A percentile compares a stretch with the other conserved stretches of the same genome.
Conservation (phyloP, 2,329 filamentous ascomycete species). For the Aureobasidium sp. region DNA sequence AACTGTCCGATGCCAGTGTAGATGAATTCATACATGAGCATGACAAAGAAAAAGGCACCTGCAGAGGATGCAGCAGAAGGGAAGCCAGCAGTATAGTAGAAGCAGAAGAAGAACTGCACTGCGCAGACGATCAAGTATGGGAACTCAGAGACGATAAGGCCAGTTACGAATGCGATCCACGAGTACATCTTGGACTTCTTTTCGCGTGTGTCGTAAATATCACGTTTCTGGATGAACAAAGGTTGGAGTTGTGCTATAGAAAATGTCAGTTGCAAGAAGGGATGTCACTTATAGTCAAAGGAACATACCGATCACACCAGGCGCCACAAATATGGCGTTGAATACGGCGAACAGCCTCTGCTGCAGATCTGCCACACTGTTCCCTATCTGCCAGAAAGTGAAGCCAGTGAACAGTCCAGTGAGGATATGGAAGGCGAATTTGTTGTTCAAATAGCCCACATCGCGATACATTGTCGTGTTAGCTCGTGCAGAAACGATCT, state of each 20-base stretch:
- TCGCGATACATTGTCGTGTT: conserved; percentile 78
- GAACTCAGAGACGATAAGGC: conserved; percentile 62
- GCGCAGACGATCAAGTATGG: conserved; percentile 55
- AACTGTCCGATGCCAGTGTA: conserved; percentile 53
- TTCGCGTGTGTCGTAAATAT: conserved; percentile 54
- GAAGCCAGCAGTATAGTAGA: conserved; percentile 56
- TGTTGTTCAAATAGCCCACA: conserved; percentile 82
- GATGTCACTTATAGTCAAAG: too few species aligned
- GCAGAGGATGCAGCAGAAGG: conserved; percentile 52
- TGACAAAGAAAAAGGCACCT: conserved; percentile 1
- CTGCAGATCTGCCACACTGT: conserved; percentile 28
- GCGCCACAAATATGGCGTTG: neutral
- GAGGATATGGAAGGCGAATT: conserved; percentile 74
- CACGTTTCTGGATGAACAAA: conserved; percentile 47
- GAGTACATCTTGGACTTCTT: conserved; percentile 47
- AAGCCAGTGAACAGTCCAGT: conserved; percentile 48
- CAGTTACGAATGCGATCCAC: conserved; percentile 62
- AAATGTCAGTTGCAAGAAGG: neutral
- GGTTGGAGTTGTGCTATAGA: conserved; percentile 26
- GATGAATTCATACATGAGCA: conserved; percentile 60
- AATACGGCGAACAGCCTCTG: conserved; percentile 2
- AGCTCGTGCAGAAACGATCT: conserved; percentile 63
- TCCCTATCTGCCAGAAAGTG: conserved; percentile 35
- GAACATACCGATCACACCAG: neutral
- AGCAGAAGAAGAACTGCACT: conserved; percentile 54